Evolutionary conservation across 768 basidiomycete species (phyloP), one percentile per base, ranked within the genome.

Genomic region (Pisolithus orientalis): DNA sequence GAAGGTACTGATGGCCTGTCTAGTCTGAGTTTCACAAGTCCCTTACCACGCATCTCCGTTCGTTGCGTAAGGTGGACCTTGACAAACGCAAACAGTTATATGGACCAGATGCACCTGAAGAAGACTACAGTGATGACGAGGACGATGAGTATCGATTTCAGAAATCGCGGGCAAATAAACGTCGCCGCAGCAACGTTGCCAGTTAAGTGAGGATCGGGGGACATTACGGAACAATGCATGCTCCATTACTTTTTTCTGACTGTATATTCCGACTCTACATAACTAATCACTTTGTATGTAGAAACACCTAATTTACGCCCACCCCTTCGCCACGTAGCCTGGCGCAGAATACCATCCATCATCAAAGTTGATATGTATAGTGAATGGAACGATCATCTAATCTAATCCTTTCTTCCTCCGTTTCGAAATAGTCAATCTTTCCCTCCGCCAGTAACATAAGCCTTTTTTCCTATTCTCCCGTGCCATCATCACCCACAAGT

Each of bases 11-110:
- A 25, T 28, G 39, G 10, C 32, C 40, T 46, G 32, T 28, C 48
- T 32, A 90, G 87, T 84, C 72, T 58, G 84, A 86, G 28, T 90
- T 90, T 59, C 73, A 84, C 59, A 87, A 79, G 62, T 79, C 80
- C 4, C 67, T 90, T 46, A 70, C 75, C 9, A 50, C 67, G n/a
- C 75, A 80, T 53, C 72, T 90, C 44, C 79, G 83, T 16, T 70
- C 75, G 28, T 64, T 90, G 53, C 84, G 85, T 32, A 83, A 81
- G 63, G 59, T 76, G 10, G 85, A 85, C 59, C 69, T 72, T 46
- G 75, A 77, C 45, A 75, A 78, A 55, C 77, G 78, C 24, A 70
- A 71, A 50, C 69, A 69, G 43, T 61, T 72, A 31, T 75, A 75
- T 47, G 72, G 73, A 3, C 65, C 68, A 17, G 73, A 73, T 39